Evolutionary conservation across 495 filamentous ascomycete genomes (phyloP).

Genomic region (Penicillium fimorum): DNA sequence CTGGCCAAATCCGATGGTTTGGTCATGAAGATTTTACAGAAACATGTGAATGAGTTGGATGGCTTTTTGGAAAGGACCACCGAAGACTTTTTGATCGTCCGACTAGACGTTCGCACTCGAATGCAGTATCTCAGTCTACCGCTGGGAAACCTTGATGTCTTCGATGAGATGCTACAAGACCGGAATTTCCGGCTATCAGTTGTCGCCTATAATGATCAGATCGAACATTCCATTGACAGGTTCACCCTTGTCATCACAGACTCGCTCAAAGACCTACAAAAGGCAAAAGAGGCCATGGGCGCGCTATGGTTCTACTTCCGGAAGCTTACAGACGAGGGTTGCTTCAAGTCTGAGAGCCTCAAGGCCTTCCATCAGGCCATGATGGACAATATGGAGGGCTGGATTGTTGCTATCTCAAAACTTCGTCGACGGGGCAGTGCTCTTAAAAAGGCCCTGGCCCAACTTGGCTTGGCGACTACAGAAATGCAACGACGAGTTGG

Average conservation of each 20-base stretch:
- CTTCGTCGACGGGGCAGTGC: constrained; percentile 62
- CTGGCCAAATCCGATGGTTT: constrained; percentile 84
- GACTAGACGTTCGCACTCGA: constrained; percentile 68
- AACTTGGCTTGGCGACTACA: constrained; percentile 63
- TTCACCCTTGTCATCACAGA: constrained; percentile 74
- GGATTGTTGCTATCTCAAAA: constrained; percentile 70
- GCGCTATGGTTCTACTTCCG: constrained; percentile 75
- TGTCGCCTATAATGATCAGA: constrained; percentile 82
- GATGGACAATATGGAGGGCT: constrained; percentile 83
- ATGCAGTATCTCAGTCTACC: constrained; percentile 78
- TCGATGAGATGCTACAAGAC: constrained; percentile 87
- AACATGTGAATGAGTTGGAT: constrained; percentile 91
- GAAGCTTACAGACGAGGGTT: constrained; percentile 56
- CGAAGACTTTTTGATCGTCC: constrained; percentile 83
- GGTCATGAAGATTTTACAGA: constrained; percentile 85
- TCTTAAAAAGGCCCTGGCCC: constrained; percentile 59
- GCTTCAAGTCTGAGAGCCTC: constrained; percentile 42
- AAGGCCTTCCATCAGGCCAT: constrained; percentile 72
- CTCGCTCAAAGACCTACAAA: constrained; percentile 70
- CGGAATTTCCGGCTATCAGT: constrained; percentile 77
- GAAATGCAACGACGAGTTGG: constrained; percentile 79
- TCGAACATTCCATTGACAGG: constrained; percentile 81
- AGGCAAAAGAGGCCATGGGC: constrained; percentile 72
- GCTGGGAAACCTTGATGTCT: constrained; percentile 76
- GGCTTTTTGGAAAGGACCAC: constrained; percentile 80